A percentile compares a stretch with the other conserved stretches of the same genome.
phyloP scores from a whole-genome alignment of 345 rosid species.

The Pistacia vera region DNA sequence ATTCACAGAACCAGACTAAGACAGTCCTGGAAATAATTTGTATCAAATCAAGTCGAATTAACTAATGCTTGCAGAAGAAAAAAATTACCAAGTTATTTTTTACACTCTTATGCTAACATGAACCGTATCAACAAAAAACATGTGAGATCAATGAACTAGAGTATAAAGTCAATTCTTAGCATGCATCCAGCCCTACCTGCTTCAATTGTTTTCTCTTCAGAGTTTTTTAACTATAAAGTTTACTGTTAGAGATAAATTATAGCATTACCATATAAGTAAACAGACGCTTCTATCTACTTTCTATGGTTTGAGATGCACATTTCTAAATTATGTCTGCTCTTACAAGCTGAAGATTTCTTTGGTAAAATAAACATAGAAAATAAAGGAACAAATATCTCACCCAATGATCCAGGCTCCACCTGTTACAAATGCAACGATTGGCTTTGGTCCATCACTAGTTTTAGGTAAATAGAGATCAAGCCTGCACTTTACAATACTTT shows the following conservation, averaged over 20 bases:
- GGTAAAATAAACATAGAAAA: not conserved
- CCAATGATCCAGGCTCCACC: slow-evolving; percentile 99
- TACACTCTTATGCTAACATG: not conserved
- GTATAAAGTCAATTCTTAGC: not conserved
- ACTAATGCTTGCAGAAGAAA: not conserved
- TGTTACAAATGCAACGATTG: slow-evolving; percentile 90
- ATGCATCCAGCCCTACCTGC: not conserved
- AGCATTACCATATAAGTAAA: not conserved
- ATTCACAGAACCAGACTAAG: not conserved
- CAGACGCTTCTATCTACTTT: not conserved
- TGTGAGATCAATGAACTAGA: not conserved
- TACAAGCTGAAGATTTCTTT: not conserved
- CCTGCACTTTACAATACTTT: slow-evolving; percentile 41
- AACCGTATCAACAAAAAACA: not conserved
- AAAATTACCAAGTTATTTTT: not conserved
- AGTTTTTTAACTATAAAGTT: not conserved
- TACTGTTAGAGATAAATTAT: not conserved
- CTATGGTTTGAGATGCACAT: slow-evolving; percentile 6
- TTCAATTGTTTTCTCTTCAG: not conserved
- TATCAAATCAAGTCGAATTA: not conserved
- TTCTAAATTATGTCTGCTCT: not conserved
- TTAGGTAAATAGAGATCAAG: slow-evolving; percentile 93
- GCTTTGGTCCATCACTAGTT: slow-evolving; percentile 67
- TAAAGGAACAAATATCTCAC: slow-evolving; percentile 43
- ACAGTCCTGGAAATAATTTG: not conserved